Evolutionary conservation across 179 eudicot genomes (phyloP), one percentile per base, ranked within the genome.

Genomic region (Nepenthes alata): DNA sequence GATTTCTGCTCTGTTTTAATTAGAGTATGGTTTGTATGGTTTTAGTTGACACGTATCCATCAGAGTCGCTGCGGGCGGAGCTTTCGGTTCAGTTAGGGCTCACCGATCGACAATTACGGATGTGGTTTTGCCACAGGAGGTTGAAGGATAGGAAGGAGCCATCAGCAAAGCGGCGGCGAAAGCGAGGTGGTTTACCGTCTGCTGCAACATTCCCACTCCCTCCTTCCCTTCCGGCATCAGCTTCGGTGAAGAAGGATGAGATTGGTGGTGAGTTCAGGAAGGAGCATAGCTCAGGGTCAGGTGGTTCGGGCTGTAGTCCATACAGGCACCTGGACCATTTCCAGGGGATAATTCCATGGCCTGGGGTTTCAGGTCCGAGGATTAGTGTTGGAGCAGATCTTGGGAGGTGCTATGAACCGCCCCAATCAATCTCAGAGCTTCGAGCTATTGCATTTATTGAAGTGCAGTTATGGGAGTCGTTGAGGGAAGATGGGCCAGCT

Each of bases 91-190:
- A 90, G 60, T 76, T 90, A 54, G 90, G 86, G 15, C 82, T 87
- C n/a, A 63, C 97, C 37, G 97, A 90, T 79, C 75, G 93, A 57
- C 97, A 90, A 58, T 72, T 90, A 61, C 97, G 87, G 79, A 87
- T 87, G 95, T 87, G 93, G 95, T 90, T 90, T 64, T 87, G 95
- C 61, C 97, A 87, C 38, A 67, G 97, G 77, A 81, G 97, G 77
- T 67, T 90, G 65, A 90, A 90, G 69, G 95, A 90, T 66, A 70
- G 88, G 61, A 87, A 87, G 60, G 66, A 68, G 13, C 48, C 48
- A 10, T 45, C 25, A 16, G 25, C 67, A 52, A 45, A 45, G 45
- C 53, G 69, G 67, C 51, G 69, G 3, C 37, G 62, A 44, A 63
- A 75, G 75, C 66, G 53, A 10, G 70, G 52, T 54, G 79, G 75